Evolutionary conservation across 75 land plant genomes (phyloP).

Genomic region (Larix kaempferi): DNA sequence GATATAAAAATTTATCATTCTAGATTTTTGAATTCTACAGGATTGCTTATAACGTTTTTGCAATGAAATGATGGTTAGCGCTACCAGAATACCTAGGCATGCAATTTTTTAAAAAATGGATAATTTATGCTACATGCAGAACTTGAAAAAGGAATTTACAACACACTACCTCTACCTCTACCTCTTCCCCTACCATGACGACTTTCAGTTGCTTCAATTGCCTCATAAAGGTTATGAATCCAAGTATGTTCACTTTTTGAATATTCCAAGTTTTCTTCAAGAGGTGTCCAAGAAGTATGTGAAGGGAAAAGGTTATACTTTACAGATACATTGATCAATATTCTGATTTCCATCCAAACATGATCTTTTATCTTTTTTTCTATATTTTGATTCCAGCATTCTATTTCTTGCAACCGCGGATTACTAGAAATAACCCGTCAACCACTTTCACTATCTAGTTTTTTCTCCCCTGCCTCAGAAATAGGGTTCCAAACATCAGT

Average conservation of each 20-base stretch:
- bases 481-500: slow-evolving; percentile 2
- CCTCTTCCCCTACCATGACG: background rate
- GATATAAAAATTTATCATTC: no score
- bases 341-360: background rate
- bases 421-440: no score
- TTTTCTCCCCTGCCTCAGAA: background rate
- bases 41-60: no score
- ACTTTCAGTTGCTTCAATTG: background rate
- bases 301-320: background rate
- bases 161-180: background rate
- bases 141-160: no score
- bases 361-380: background rate
- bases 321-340: background rate
- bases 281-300: background rate
- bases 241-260: background rate
- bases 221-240: background rate
- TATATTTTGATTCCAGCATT: background rate
- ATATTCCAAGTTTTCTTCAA: background rate
- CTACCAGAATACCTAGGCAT: no score
- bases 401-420: no score
- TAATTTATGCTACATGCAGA: no score
- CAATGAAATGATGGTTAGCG: no score
- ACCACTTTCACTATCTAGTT: background rate
- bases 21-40: no score
- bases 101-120: no score